phyloP scores from a whole-genome alignment of 257 asterid species.

The Lycium ferocissimum region DNA sequence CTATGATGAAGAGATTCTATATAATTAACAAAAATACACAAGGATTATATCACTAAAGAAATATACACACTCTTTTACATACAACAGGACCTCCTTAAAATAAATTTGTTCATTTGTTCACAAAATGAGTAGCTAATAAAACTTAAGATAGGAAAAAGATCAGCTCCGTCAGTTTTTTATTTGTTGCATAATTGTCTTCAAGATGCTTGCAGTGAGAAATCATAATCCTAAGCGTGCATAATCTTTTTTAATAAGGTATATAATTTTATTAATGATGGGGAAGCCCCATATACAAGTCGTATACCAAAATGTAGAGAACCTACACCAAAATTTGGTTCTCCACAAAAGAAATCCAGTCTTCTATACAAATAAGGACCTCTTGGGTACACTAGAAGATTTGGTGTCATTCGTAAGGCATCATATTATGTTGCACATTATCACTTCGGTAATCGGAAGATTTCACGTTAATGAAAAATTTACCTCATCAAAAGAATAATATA shows the following conservation, averaged over 20 bases:
- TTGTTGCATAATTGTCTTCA: conserved; percentile 8
- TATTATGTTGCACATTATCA: conserved; percentile 1
- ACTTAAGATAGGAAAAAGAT: conserved; percentile 18
- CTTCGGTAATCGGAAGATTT: not conserved
- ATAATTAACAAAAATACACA: not conserved
- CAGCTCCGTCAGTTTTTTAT: conserved; percentile 8
- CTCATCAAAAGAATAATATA: not conserved
- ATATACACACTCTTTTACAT: not conserved
- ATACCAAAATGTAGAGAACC: conserved; percentile 19
- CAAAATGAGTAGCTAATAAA: conserved; percentile 4
- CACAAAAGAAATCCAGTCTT: not conserved
- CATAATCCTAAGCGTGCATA: not conserved
- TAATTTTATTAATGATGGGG: conserved; percentile 7
- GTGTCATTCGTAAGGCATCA: not conserved
- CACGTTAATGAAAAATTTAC: conserved; percentile 5
- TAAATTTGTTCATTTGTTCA: conserved; percentile 10
- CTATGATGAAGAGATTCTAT: conserved; percentile 6
- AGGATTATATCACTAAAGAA: conserved; percentile 8
- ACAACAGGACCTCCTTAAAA: not conserved
- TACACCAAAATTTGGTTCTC: conserved; percentile 16
- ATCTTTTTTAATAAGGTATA: not conserved
- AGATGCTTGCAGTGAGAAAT: not conserved
- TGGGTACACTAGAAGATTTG: not conserved
- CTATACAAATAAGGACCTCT: conserved; percentile 18
- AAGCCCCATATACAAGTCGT: not conserved